Evolutionary conservation across 2,329 filamentous ascomycete species (phyloP).

Genomic region (Sporothrix luriei): DNA sequence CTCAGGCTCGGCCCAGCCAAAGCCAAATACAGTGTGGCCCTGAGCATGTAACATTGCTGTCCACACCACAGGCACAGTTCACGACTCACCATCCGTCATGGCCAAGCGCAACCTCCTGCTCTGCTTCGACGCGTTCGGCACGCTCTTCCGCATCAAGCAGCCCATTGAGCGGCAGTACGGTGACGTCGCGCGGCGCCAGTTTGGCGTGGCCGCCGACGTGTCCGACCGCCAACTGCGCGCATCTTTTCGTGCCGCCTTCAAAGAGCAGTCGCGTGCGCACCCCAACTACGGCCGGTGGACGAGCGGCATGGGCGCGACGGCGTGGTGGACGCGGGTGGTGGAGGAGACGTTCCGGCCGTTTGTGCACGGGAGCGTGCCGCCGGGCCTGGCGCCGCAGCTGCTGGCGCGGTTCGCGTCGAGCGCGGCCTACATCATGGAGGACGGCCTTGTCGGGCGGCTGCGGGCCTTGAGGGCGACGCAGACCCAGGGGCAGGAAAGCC

Average conservation of each 20-base stretch:
- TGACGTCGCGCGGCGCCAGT: constrained; percentile 52
- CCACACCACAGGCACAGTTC: neutral
- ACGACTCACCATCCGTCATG: neutral
- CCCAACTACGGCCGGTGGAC: constrained; percentile 61
- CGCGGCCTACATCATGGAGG: constrained; percentile 55
- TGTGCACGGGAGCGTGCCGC: constrained; percentile 44
- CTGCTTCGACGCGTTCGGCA: constrained; percentile 68
- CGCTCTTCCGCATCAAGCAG: constrained; percentile 57
- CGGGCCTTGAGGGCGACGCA: constrained; percentile 38
- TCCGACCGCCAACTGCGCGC: constrained; percentile 46
- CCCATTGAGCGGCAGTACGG: constrained; percentile 59
- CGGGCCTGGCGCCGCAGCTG: constrained; percentile 52
- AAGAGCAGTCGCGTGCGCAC: constrained; percentile 48
- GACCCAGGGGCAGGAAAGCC: neutral
- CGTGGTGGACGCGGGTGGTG: constrained; percentile 66
- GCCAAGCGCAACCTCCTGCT: constrained; percentile 54
- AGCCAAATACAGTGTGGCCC: too few species aligned
- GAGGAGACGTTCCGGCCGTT: constrained; percentile 55
- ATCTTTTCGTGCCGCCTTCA: constrained; percentile 50
- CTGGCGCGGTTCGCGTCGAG: constrained; percentile 56
- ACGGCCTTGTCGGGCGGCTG: constrained; percentile 52
- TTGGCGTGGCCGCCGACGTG: constrained; percentile 48
- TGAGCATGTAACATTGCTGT: too few species aligned
- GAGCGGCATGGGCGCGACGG: constrained; percentile 53
- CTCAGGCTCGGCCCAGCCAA: neutral